Percentiles rank a stretch among this genome's conserved stretches.
Conservation (phyloP, 163 green algal species). For the Smithsoniella earleae region DNA sequence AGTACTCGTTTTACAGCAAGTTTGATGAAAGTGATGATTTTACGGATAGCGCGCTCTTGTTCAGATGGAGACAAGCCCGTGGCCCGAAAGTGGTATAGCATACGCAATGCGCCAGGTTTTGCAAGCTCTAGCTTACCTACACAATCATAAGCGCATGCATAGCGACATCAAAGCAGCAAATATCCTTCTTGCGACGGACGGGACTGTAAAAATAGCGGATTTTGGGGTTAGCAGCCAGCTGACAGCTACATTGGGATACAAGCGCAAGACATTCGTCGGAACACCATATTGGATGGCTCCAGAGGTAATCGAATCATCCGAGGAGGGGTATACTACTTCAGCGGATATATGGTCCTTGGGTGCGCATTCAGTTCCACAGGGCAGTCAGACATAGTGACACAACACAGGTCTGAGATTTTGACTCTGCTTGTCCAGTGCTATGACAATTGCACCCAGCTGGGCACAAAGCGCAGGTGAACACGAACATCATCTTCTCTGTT, state of each 20-base stretch:
- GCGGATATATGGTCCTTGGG: constrained; percentile 90
- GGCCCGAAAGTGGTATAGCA: constrained; percentile 35
- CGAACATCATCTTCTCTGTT: neutral
- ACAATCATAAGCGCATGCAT: constrained; percentile 64
- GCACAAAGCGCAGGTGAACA: neutral
- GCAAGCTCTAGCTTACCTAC: constrained; percentile 51
- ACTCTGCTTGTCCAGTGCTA: no score
- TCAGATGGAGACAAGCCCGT: constrained; percentile 34
- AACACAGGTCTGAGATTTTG: no score
- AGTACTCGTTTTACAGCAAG: no score
- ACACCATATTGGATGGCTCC: constrained; percentile 91
- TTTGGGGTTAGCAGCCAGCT: constrained; percentile 91
- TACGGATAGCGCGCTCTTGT: neutral
- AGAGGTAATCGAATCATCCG: constrained; percentile 57
- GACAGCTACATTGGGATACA: constrained; percentile 72
- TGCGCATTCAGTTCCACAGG: neutral
- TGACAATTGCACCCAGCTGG: neutral
- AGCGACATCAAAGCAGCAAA: constrained; percentile 75
- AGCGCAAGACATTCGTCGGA: constrained; percentile 87
- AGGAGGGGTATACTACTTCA: constrained; percentile 69
- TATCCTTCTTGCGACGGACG: constrained; percentile 65
- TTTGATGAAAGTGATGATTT: neutral
- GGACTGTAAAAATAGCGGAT: constrained; percentile 81
- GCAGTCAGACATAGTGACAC: no score
- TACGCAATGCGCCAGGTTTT: constrained; percentile 43